phyloP scores from a whole-genome alignment of 2,329 filamentous ascomycete species.

The Colletotrichum echinochloae region DNA sequence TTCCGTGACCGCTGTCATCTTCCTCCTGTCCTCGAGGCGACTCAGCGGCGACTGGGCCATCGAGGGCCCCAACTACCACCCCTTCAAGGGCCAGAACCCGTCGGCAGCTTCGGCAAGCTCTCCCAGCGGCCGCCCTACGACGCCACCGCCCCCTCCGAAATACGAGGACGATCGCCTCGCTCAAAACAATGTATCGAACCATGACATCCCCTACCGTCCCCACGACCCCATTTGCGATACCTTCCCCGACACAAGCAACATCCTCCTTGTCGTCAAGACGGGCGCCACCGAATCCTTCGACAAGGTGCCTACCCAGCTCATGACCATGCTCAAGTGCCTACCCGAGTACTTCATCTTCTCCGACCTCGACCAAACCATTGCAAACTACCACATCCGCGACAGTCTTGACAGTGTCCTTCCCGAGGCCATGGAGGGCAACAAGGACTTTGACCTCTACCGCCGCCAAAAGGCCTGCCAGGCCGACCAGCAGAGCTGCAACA shows the following conservation, averaged over 20 bases:
- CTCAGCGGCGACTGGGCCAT: slow-evolving; percentile 48
- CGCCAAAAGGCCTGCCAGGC: slow-evolving; percentile 59
- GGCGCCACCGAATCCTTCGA: slow-evolving; percentile 66
- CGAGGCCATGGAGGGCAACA: slow-evolving; percentile 57
- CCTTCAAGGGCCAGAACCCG: slow-evolving; percentile 28
- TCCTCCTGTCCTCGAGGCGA: slow-evolving; percentile 50
- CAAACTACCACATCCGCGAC: slow-evolving; percentile 58
- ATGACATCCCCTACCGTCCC: slow-evolving; percentile 40
- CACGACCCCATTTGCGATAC: slow-evolving; percentile 50
- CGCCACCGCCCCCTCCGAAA: slow-evolving; percentile 6
- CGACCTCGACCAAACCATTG: slow-evolving; percentile 64
- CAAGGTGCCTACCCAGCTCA: slow-evolving; percentile 65
- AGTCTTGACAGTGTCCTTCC: slow-evolving; percentile 59
- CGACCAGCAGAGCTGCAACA: slow-evolving; percentile 59
- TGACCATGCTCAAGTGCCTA: slow-evolving; percentile 64
- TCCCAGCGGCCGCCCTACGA: slow-evolving; percentile 38
- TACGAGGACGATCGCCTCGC: slow-evolving; percentile 20
- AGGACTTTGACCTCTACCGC: slow-evolving; percentile 64
- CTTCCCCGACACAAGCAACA: slow-evolving; percentile 59
- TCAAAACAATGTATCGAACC: slow-evolving; percentile 27
- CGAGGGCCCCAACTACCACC: slow-evolving; percentile 47
- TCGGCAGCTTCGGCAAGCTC: slow-evolving; percentile 14
- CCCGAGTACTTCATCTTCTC: slow-evolving; percentile 68
- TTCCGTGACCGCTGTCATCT: slow-evolving; percentile 46
- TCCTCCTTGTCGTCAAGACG: slow-evolving; percentile 68